Conservation (phyloP, 495 filamentous ascomycete species). For the Monascus purpureus region DNA sequence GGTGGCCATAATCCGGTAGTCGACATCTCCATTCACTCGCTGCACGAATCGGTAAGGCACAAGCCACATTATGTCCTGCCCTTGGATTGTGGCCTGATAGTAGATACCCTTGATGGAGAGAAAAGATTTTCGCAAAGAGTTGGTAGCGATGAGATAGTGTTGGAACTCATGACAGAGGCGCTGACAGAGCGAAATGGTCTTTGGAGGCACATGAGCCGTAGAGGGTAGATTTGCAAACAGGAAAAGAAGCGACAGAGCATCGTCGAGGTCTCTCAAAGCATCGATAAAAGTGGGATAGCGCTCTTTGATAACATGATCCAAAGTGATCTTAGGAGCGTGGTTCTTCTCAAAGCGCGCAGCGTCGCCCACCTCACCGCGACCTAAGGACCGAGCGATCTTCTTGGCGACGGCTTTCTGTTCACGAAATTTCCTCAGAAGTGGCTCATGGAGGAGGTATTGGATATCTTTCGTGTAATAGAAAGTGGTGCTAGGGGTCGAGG, state of each 20-base stretch:
- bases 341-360: conserved; percentile 74
- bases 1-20: conserved; percentile 97
- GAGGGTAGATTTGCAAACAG: conserved; percentile 95
- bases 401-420: conserved; percentile 93
- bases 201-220: conserved; percentile 69
- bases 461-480: conserved; percentile 99
- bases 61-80: conserved; percentile 95
- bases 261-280: conserved; percentile 86
- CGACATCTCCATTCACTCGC: conserved; percentile 77
- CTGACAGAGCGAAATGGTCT: conserved; percentile 88
- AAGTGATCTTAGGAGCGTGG: conserved; percentile 67
- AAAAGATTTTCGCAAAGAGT: conserved; percentile 88
- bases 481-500: conserved; percentile 75
- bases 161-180: conserved; percentile 85
- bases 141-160: conserved; percentile 85
- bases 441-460: conserved; percentile 93
- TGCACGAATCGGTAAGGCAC: conserved; percentile 97
- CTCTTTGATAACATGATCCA: conserved; percentile 95
- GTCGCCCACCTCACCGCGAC: conserved; percentile 79
- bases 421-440: conserved; percentile 86
- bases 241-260: conserved; percentile 93
- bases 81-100: conserved; percentile 95
- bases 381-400: conserved; percentile 86
- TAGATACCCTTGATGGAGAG: conserved; percentile 98
- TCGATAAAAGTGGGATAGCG: conserved; percentile 96